Evolutionary conservation across 371 early-diverging fungal genomes (phyloP).

Genomic region (Dichotomocladium elegans): DNA sequence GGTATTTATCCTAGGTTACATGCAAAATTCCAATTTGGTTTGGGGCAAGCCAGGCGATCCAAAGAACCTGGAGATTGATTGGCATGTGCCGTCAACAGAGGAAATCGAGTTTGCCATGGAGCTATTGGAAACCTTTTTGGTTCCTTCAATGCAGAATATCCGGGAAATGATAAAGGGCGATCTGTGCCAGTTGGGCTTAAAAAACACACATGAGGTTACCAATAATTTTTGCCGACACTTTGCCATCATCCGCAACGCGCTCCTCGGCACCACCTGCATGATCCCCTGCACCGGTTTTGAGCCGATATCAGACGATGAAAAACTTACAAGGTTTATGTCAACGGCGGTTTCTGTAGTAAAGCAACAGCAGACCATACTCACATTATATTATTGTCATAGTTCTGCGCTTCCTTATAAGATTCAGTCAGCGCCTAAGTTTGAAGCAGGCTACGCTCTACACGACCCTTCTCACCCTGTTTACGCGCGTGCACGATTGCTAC

Average conservation of each 20-base stretch:
- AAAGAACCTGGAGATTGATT: constrained; percentile 52
- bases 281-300: constrained; percentile 5
- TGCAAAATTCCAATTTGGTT: constrained; percentile 57
- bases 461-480: constrained; percentile 49
- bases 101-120: constrained; percentile 70
- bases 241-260: constrained; percentile 49
- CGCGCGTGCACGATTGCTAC: constrained; percentile 37
- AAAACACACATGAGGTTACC: constrained; percentile 31
- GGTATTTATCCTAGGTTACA: constrained; percentile 30
- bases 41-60: constrained; percentile 72
- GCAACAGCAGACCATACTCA: too few relatives aligned
- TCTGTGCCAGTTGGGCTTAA: constrained; percentile 7
- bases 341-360: too few relatives aligned
- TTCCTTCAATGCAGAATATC: constrained; percentile 42
- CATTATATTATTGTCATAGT: too few relatives aligned
- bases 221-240: constrained; percentile 61
- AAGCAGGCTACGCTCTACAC: constrained; percentile 59
- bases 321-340: too few relatives aligned
- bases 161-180: constrained; percentile 39
- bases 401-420: too few relatives aligned
- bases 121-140: constrained; percentile 49
- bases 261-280: constrained; percentile 52
- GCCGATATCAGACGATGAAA: not conserved
- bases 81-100: constrained; percentile 72
- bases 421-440: constrained; percentile 25